Percentiles rank a stretch among this genome's conserved stretches.
Conservation (phyloP, 805 yeast genomes). For the Sungouiella thailandica region DNA sequence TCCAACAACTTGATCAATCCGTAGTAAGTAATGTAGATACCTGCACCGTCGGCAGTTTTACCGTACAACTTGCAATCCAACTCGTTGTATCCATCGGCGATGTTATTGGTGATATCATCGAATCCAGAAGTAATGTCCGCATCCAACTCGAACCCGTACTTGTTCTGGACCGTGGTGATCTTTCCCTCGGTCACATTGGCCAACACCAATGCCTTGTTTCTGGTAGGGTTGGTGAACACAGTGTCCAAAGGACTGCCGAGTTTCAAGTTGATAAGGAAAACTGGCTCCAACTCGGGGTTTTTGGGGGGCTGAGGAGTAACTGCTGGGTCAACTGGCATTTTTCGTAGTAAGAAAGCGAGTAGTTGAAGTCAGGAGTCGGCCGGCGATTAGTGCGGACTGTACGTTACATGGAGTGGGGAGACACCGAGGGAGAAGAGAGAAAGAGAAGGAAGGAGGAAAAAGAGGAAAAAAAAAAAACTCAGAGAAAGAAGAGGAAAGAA, state of each 20-base stretch:
- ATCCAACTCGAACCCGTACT: constrained; percentile 28
- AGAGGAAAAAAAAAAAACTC: too few species aligned
- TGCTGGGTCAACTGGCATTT: constrained; percentile 3
- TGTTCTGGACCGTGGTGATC: constrained; percentile 26
- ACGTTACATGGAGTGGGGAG: too few species aligned
- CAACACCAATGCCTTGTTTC: constrained; percentile 16
- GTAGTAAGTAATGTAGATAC: constrained; percentile 39
- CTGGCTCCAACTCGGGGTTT: constrained; percentile 28
- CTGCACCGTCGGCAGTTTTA: constrained; percentile 39
- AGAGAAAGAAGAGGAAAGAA: too few species aligned
- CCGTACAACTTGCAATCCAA: constrained; percentile 50
- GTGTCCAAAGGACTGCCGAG: constrained; percentile 16
- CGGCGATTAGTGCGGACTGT: too few species aligned
- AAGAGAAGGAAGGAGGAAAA: too few species aligned
- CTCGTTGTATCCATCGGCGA: constrained; percentile 20
- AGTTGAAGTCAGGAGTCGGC: too few species aligned
- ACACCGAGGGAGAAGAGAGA: too few species aligned
- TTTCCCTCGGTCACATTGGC: constrained; percentile 25
- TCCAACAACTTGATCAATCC: constrained; percentile 44
- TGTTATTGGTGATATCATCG: constrained; percentile 42
- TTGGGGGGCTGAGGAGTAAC: constrained; percentile 13
- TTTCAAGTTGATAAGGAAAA: constrained; percentile 25
- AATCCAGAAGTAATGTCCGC: constrained; percentile 31
- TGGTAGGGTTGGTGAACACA: constrained; percentile 14
- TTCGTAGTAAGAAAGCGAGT: too few species aligned